Conservation (phyloP, 495 filamentous ascomycete genomes). For the Platismatia glauca region DNA sequence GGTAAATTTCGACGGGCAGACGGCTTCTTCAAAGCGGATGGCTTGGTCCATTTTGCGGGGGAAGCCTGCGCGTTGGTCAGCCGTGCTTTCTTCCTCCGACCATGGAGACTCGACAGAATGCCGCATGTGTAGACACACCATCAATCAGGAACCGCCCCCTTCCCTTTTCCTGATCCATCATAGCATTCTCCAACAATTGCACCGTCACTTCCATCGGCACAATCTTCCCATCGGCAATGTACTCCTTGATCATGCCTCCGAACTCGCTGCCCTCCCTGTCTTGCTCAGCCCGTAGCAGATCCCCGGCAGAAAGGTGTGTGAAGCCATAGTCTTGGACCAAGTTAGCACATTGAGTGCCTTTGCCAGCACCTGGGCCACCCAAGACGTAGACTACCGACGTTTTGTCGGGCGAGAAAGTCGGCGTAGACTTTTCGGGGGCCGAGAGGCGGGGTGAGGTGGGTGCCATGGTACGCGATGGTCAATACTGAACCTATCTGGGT, state of each 20-base stretch:
- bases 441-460: slow-evolving; percentile 36
- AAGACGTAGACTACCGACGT: slow-evolving; percentile 73
- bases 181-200: slow-evolving; percentile 82
- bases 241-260: slow-evolving; percentile 77
- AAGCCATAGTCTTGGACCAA: slow-evolving; percentile 88
- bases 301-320: slow-evolving; percentile 84
- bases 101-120: background rate
- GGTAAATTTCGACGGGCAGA: slow-evolving; percentile 71
- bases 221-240: slow-evolving; percentile 88
- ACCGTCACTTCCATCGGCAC: slow-evolving; percentile 99
- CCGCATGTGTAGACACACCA: slow-evolving; percentile 29
- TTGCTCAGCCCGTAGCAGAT: slow-evolving; percentile 90
- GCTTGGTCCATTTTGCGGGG: slow-evolving; percentile 97
- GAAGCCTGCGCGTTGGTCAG: slow-evolving; percentile 49
- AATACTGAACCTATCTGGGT: slow-evolving; percentile 19
- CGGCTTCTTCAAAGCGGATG: slow-evolving; percentile 78
- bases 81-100: background rate
- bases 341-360: slow-evolving; percentile 71
- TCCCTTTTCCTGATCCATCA: slow-evolving; percentile 45
- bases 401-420: slow-evolving; percentile 69
- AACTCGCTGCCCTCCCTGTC: slow-evolving; percentile 74
- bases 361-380: slow-evolving; percentile 48
- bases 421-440: slow-evolving; percentile 44
- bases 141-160: slow-evolving; percentile 72
- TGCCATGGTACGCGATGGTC: slow-evolving; percentile 30